Base-by-base conservation (phyloP, 129 eudicot genomes). In the Arctium minus region DNA sequence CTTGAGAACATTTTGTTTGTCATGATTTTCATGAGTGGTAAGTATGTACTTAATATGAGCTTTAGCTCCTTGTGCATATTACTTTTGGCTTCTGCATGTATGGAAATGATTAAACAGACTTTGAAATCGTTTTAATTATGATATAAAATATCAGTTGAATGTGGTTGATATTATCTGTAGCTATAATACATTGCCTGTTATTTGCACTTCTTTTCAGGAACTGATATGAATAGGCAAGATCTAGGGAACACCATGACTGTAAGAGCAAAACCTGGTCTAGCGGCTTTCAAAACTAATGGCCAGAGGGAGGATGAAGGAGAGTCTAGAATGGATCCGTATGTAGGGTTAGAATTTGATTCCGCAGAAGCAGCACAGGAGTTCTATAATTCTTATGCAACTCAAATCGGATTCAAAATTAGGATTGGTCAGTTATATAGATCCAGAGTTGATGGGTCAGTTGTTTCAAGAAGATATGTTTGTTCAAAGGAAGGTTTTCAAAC, bases 401-500 rank as follows among this genome's bases (percentile, higher is more conserved):
- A 90, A 78, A 72, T 74, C 32, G 98, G 98, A 75, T 93, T 93
- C 86, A 88, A 80, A 85, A 91, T 90, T 69, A 84, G 98, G 80
- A 91, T 91, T 13, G 97, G 98, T 62, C 97, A 91, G 82, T 89
- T 91, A 27, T 91, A 93, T 65, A 80, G 98, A 53, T 93, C 98
- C 40, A 82, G 98, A 83, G 85, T 87, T 70, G 97, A 93, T 15
- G 97, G 98, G 5, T 85, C 97, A 11, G 92, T 93, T 50, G 81
- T 90, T 84, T 91, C 97, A 30, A 89, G 98, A 56, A 82, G 93
- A 90, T 91, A 83, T 29, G 98, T 93, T 33, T 93, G 98, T 81
- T 89, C 98, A 15, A 93, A 83, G 78, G 98, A 93, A 84, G 98
- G 98, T 12, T 93, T 91, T 68, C 98, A 91, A 74, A 93, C 98